Evolutionary conservation across 164 flowering plant species (phyloP).

Genomic region (Sextonia rubra): DNA sequence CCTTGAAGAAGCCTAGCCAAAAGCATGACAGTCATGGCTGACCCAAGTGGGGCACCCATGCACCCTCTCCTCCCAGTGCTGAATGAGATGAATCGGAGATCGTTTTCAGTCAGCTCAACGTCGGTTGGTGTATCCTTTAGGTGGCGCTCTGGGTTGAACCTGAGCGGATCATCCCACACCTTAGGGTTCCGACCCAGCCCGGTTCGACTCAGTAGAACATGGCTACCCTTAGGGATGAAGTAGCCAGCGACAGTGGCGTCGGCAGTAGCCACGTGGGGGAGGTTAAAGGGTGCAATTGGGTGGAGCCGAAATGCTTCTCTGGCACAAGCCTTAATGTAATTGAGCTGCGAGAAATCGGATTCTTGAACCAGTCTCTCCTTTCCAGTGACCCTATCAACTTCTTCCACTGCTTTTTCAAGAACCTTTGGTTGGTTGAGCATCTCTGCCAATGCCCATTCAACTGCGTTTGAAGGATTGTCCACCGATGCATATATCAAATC

Average conservation of each 20-base stretch:
- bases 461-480: constrained; percentile 31
- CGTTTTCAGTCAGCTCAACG: constrained; percentile 23
- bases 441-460: constrained; percentile 33
- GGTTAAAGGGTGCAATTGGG: constrained; percentile 26
- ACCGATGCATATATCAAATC: constrained; percentile 30
- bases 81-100: constrained; percentile 35
- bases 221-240: constrained; percentile 31
- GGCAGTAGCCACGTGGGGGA: constrained; percentile 23
- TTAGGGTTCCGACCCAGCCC: constrained; percentile 27
- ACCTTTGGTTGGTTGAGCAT: constrained; percentile 32
- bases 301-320: constrained; percentile 27
- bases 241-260: constrained; percentile 27
- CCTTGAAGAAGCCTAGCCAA: constrained; percentile 36
- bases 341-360: constrained; percentile 27
- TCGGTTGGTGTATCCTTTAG: constrained; percentile 8
- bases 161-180: constrained; percentile 29
- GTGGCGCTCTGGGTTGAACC: constrained; percentile 47
- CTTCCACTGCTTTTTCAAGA: constrained; percentile 21
- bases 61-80: constrained; percentile 45
- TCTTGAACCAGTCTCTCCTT: constrained; percentile 29
- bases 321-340: constrained; percentile 20
- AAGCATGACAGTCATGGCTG: constrained; percentile 28
- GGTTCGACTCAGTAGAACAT: constrained; percentile 18
- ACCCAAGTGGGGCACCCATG: constrained; percentile 24
- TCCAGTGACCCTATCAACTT: constrained; percentile 20